Conservation (phyloP, 2,329 filamentous ascomycete species). For the Aspergillus fijiensis region DNA sequence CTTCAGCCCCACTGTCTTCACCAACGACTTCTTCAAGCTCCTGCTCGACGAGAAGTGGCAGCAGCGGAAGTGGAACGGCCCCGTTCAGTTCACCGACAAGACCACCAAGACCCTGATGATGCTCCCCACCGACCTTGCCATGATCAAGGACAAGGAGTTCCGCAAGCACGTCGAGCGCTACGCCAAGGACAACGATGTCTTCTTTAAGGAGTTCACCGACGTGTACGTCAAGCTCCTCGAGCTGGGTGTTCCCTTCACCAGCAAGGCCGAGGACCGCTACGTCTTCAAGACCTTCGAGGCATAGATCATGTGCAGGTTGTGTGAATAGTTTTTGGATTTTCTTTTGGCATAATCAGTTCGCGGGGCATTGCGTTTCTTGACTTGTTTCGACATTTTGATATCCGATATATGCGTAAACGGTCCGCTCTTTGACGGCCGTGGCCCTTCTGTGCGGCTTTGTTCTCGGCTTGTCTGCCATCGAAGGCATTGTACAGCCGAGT, state of each 20-base stretch:
- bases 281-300: constrained; percentile 61
- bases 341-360: constrained; percentile 7
- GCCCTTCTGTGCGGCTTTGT: constrained; percentile 1
- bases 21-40: constrained; percentile 92
- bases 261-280: constrained; percentile 59
- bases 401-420: constrained; percentile 10
- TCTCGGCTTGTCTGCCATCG: not conserved
- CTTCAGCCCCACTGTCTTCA: constrained; percentile 85
- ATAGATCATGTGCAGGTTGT: constrained; percentile 22
- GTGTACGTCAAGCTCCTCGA: constrained; percentile 84
- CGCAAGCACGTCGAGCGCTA: constrained; percentile 78
- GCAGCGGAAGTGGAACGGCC: constrained; percentile 87
- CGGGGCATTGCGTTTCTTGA: constrained; percentile 15
- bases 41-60: constrained; percentile 90
- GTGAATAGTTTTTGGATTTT: constrained; percentile 11
- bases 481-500: not conserved
- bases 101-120: constrained; percentile 90
- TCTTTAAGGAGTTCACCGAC: constrained; percentile 89
- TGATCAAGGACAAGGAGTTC: constrained; percentile 87
- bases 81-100: constrained; percentile 87
- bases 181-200: constrained; percentile 83
- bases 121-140: constrained; percentile 86
- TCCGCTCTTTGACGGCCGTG: constrained; percentile 7
- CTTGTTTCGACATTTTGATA: constrained; percentile 14
- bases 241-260: constrained; percentile 85